Base-by-base conservation (phyloP, 257 asterid species). In the Ocimum tenuiflorum region DNA sequence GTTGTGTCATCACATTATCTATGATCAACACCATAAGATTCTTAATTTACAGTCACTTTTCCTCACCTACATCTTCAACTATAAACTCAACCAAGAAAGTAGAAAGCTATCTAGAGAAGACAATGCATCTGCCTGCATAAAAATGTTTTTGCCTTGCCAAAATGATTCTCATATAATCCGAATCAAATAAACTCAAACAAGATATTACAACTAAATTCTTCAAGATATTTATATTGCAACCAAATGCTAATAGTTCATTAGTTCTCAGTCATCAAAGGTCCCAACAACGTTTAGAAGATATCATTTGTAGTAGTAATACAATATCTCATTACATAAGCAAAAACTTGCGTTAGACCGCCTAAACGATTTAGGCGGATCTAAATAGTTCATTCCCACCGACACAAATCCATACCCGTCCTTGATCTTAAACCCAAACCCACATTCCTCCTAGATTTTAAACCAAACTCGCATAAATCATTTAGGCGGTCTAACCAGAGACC, bases 1-100 rank as follows among this genome's bases (percentile, higher is more conserved):
- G 20, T 3, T 57, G 17, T 29, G 67, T 60, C 59, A 49, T 46
- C 63, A 73, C 14, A 56, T 23, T 38, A 56, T 57, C 18, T 8
- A 49, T 29, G 12, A 29, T n/a, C n/a, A 19, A 27, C 31, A 1
- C 31, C 31, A 27, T 27, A 39, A 41, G 42, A 48, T 7, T 27
- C 49, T 51, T 70, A 22, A 3, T 23, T n/a, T 11, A 59, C 31
- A 17, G 53, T n/a, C 27, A 3, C 24, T 3, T 14, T 22, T 43
- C 24, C 10, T 10, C 19, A 31, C 14, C 46, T 45, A 12, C 45
- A 46, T 46, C 45, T 46, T 65, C 29, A 0, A 4, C 35, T 9
- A 14, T 8, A 22, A 55, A 43, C n/a, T 9, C 27, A 45, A 24
- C 36, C 18, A 56, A 56, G 41, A 17, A 43, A 55, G 17, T 14